Evolutionary conservation across 108 stramenopile species (phyloP).

Genomic region (Nannochloropsis salina): DNA sequence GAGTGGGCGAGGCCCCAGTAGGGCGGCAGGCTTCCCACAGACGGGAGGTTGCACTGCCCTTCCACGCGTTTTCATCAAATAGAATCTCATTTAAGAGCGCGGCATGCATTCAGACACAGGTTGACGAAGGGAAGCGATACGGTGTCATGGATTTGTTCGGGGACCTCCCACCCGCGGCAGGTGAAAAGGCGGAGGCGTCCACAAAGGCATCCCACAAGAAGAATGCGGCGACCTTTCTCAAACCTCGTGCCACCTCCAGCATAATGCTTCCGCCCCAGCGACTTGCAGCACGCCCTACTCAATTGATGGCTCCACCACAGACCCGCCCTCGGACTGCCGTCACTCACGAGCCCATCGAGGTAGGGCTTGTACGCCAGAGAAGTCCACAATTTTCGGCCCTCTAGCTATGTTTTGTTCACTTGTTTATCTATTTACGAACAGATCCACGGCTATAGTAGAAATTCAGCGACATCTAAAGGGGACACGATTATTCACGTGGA

Average conservation of each 20-base stretch:
- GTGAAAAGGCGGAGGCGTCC: neutral
- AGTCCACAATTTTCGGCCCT: neutral
- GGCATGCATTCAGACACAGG: too few species aligned
- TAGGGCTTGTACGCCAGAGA: neutral
- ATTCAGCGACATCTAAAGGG: neutral
- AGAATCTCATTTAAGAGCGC: too few species aligned
- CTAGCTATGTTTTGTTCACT: too few species aligned
- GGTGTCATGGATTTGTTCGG: neutral
- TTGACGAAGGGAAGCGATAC: too few species aligned
- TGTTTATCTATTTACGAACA: neutral
- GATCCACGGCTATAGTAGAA: neutral
- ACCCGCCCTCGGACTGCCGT: neutral
- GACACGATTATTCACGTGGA: neutral
- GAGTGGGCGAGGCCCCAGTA: too few species aligned
- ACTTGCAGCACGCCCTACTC: neutral
- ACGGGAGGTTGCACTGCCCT: too few species aligned
- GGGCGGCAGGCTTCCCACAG: too few species aligned
- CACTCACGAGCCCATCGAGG: neutral
- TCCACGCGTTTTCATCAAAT: too few species aligned
- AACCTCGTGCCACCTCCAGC: neutral
- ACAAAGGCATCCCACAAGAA: neutral
- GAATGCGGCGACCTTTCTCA: conserved; percentile 8
- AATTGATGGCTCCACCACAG: neutral
- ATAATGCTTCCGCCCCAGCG: neutral
- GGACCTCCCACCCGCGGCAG: neutral